phyloP scores from a whole-genome alignment of 768 basidiomycete species.

The Hydnomerulius pinastri region DNA sequence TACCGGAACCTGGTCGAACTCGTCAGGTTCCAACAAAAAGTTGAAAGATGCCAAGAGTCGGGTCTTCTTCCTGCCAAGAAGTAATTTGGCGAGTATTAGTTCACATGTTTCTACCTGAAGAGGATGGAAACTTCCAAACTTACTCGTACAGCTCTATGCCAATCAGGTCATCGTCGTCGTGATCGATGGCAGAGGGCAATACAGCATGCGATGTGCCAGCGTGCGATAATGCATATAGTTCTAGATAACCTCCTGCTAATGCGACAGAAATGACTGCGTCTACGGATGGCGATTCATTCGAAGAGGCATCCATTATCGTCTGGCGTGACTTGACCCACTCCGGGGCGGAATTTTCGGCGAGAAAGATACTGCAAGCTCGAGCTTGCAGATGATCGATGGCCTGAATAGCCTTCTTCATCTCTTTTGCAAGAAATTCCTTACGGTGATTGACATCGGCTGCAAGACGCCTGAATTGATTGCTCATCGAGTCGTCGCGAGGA shows the following conservation, averaged over 20 bases:
- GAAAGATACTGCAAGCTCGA: constrained; percentile 17
- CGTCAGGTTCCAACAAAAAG: not conserved
- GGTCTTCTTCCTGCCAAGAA: too few species aligned
- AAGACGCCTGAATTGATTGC: too few species aligned
- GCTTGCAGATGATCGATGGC: constrained; percentile 17
- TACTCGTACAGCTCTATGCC: constrained; percentile 11
- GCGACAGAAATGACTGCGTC: too few species aligned
- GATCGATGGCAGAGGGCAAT: too few species aligned
- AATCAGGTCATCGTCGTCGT: constrained; percentile 22
- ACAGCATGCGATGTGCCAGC: too few species aligned
- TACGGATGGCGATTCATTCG: too few species aligned
- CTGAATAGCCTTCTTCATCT: constrained; percentile 29
- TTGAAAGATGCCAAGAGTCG: not conserved
- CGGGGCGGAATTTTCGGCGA: not conserved
- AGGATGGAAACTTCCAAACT: too few species aligned
- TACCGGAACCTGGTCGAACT: constrained; percentile 2
- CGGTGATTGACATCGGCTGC: constrained; percentile 36
- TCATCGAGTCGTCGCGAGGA: too few species aligned
- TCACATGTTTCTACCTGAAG: too few species aligned
- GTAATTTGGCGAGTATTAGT: too few species aligned
- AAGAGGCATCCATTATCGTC: not conserved
- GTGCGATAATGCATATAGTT: not conserved
- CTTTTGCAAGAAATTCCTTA: constrained; percentile 27
- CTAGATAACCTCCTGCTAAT: too few species aligned
- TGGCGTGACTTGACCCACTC: not conserved